Base-by-base conservation (phyloP, 1,139 yeast species). In the Saccharomyces pastorianus region DNA sequence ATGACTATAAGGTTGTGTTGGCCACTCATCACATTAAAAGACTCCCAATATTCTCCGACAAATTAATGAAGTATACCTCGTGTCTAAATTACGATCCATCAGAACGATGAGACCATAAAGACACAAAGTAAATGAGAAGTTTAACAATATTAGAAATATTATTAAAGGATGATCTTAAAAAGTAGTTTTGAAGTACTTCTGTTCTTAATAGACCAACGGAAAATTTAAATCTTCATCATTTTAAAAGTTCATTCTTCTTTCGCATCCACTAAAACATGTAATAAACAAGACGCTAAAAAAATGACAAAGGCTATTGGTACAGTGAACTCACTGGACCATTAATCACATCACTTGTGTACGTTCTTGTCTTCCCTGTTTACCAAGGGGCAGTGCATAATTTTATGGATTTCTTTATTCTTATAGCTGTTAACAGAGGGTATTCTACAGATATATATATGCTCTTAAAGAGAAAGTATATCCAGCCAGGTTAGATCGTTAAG, bases 21-120 rank as follows among this genome's bases (percentile, higher is more conserved):
- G 59, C 66, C 71, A 65, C 70, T 69, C 72, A 69, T 69, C 54
- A 66, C 72, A 68, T 66, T 66, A 67, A 67, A 65, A 65, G 63
- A 59, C 61, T 48, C 62, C 61, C 58, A 58, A 34, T 27, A 46
- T 47, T 48, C 46, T 42, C 48, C 29, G 32, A 48, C 46, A 46
- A 31, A 51, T 20, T 20, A 38, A 38, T 17, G 44, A 38, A 51
- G 44, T 32, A 34, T 29, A 47, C 31, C 8, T 29, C 49, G 47
- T 28, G 48, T 48, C 48, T 34, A 20, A 28, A 51, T 17, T 31
- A 50, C 25, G 34, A 26, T 26, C 47, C 28, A 59, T 54, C 61
- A 58, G 47, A 59, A 58, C 63, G 62, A 55, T 55, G 46, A 42
- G 27, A 13, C 46, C 44, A 50, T 17, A 46, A 51, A 26, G 25